Evolutionary conservation across 2,329 filamentous ascomycete genomes (phyloP).

Genomic region (Emericellopsis cladophorae): DNA sequence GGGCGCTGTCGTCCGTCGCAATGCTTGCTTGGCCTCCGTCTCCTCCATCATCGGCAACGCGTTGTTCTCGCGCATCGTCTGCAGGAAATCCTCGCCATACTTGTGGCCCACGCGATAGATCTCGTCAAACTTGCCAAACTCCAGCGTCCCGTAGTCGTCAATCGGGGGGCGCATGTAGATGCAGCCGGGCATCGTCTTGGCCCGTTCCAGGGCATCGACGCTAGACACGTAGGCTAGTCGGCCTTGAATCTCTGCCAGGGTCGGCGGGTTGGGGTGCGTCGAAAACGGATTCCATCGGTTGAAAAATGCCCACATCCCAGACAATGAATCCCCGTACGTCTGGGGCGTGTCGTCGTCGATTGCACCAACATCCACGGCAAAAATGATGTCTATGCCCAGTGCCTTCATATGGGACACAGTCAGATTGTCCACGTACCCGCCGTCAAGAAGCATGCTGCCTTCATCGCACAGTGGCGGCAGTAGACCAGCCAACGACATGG

Average conservation of each 20-base stretch:
- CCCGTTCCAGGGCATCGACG: conserved; percentile 85
- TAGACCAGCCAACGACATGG: conserved; percentile 89
- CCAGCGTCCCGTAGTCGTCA: conserved; percentile 83
- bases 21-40: conserved; percentile 63
- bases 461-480: conserved; percentile 93
- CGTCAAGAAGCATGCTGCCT: conserved; percentile 90
- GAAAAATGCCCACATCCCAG: conserved; percentile 85
- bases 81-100: conserved; percentile 72
- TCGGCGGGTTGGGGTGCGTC: conserved; percentile 78
- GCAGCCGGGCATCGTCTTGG: conserved; percentile 82
- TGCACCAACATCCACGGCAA: conserved; percentile 88
- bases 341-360: conserved; percentile 89
- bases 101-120: conserved; percentile 83
- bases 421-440: conserved; percentile 93
- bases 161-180: conserved; percentile 95
- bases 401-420: conserved; percentile 97
- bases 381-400: conserved; percentile 84
- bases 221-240: conserved; percentile 89
- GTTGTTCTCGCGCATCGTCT: conserved; percentile 65
- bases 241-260: conserved; percentile 89
- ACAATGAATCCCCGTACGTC: conserved; percentile 84
- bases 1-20: conserved; percentile 69
- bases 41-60: conserved; percentile 58
- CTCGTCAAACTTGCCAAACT: conserved; percentile 97
- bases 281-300: conserved; percentile 98